Conservation (phyloP, 225 moss, liverwort and hornwort genomes). For the Lunularia cruciata region DNA sequence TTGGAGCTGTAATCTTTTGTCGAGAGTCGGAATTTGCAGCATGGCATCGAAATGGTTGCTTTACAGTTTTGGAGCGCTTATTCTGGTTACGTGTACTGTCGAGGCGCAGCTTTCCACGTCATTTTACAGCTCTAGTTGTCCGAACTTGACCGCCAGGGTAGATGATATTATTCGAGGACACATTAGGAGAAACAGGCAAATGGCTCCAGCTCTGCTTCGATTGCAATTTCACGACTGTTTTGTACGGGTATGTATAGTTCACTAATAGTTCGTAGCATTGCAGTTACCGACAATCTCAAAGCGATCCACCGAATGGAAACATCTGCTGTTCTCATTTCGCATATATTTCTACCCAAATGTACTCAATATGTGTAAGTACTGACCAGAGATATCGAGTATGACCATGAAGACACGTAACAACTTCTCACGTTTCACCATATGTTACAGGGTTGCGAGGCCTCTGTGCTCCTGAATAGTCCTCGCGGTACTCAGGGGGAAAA, state of each 20-base stretch:
- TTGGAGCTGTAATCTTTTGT: too few relatives aligned
- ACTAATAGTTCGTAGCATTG: too few relatives aligned
- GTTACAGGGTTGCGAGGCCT: conserved; percentile 43
- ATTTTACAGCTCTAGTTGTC: conserved; percentile 7
- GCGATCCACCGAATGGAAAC: too few relatives aligned
- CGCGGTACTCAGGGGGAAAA: conserved; percentile 33
- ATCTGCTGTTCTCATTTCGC: too few relatives aligned
- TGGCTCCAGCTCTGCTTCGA: conserved; percentile 11
- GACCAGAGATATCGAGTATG: too few relatives aligned
- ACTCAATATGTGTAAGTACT: too few relatives aligned
- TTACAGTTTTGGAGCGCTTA: neutral
- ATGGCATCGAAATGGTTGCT: conserved; percentile 1
- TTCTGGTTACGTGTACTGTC: neutral
- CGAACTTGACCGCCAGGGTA: neutral
- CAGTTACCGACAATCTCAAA: too few relatives aligned
- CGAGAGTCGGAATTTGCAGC: neutral
- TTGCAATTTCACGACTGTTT: conserved; percentile 23
- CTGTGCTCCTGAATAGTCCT: conserved; percentile 33
- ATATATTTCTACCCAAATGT: too few relatives aligned
- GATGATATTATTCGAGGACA: neutral
- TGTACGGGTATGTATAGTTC: conserved; percentile 8
- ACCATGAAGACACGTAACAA: too few relatives aligned
- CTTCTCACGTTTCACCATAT: neutral
- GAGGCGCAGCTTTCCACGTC: conserved; percentile 12
- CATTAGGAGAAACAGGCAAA: neutral